These are phyloP conservation scores for Bjerkandera adusta DNA, from an alignment of 1,284 basidiomycete species.

Conservation along the genomic window DNA sequence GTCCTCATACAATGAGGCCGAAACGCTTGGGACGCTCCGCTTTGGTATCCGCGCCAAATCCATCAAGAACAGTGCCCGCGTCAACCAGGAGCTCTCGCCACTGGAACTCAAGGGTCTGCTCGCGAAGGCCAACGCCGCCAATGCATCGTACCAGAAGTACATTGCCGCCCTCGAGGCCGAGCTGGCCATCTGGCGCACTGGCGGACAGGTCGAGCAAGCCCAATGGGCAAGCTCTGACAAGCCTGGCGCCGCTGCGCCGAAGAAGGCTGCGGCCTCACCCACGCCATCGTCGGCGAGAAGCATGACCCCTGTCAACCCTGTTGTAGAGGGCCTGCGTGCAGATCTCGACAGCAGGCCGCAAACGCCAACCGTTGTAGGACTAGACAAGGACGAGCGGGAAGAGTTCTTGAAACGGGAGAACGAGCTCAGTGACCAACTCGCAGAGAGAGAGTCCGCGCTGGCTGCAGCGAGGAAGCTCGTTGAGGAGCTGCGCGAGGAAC, in stretches of 20 bases:
- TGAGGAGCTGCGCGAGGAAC: constrained; percentile 84
- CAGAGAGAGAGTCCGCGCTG: constrained; percentile 86
- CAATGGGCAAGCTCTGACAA: constrained; percentile 82
- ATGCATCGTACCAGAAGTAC: constrained; percentile 78
- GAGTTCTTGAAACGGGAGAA: constrained; percentile 97
- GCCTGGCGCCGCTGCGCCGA: constrained; percentile 45
- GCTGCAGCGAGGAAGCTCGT: constrained; percentile 74
- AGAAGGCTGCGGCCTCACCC: constrained; percentile 65
- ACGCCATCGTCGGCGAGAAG: constrained; percentile 59
- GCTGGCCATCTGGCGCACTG: constrained; percentile 87
- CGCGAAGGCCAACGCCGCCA: constrained; percentile 87
- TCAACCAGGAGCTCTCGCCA: constrained; percentile 98
- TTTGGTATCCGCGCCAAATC: constrained; percentile 99
- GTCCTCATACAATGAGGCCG: constrained; percentile 93
- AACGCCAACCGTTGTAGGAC: constrained; percentile 80
- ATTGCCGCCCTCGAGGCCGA: constrained; percentile 92
- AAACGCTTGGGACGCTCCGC: constrained; percentile 95
- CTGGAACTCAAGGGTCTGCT: constrained; percentile 93
- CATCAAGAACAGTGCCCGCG: constrained; percentile 99
- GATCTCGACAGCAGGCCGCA: constrained; percentile 80
- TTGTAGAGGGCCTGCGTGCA: constrained; percentile 71
- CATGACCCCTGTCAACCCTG: constrained; percentile 81
- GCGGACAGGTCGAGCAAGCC: constrained; percentile 82
- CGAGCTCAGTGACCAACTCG: constrained; percentile 91
- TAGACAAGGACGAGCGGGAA: constrained; percentile 97